Conservation (phyloP, 108 stramenopile genomes). For the Nitzschia putrida region DNA sequence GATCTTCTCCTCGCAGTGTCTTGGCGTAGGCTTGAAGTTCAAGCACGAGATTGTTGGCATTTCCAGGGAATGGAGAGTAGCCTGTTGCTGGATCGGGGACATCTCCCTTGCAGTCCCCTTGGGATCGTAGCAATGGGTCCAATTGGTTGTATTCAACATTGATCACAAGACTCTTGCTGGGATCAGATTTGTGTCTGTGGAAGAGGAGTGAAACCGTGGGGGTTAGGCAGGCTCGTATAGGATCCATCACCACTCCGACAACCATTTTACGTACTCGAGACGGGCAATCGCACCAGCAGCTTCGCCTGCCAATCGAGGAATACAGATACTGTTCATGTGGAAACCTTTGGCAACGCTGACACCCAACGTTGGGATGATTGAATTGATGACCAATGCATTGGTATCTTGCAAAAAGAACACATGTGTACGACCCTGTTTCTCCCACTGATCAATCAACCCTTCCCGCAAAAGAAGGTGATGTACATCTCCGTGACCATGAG, state of each 20-base stretch:
- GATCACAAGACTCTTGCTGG: constrained; percentile 86
- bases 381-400: constrained; percentile 95
- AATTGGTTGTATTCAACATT: constrained; percentile 99
- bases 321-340: constrained; percentile 96
- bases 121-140: constrained; percentile 92
- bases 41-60: constrained; percentile 97
- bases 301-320: constrained; percentile 95
- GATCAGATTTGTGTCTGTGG: constrained; percentile 88
- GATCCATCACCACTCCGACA: background rate
- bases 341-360: constrained; percentile 85
- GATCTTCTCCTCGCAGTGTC: constrained; percentile 76
- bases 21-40: constrained; percentile 79
- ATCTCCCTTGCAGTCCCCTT: constrained; percentile 87
- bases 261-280: constrained; percentile 72
- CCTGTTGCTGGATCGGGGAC: constrained; percentile 90
- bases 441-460: constrained; percentile 86
- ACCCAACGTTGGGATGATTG: constrained; percentile 92
- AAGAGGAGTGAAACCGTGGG: constrained; percentile 6
- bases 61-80: constrained; percentile 95
- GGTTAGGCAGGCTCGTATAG: background rate
- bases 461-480: constrained; percentile 89
- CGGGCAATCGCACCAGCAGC: constrained; percentile 97
- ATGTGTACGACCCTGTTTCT: constrained; percentile 78
- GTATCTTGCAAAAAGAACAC: constrained; percentile 99
- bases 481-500: constrained; percentile 99